Percentiles rank a stretch among this genome's conserved stretches.
Evolutionary conservation across 345 rosid species (phyloP).

Genomic region (Excoecaria agallocha): DNA sequence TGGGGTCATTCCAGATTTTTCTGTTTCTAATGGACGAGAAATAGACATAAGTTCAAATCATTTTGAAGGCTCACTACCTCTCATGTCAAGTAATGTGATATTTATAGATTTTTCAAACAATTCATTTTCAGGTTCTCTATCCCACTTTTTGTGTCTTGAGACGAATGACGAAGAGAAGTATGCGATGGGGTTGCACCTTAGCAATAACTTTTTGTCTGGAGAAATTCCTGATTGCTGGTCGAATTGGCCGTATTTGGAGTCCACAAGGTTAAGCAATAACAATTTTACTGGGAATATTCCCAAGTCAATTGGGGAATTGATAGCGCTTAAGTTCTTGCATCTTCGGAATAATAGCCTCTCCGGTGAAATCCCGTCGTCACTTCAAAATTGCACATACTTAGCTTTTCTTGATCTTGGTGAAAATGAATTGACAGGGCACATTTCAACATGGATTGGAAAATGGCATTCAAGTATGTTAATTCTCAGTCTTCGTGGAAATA

Average conservation of each 20-base stretch:
- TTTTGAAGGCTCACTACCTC: constrained; percentile 9
- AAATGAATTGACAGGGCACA: constrained; percentile 16
- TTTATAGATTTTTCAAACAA: constrained; percentile 12
- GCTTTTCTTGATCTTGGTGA: constrained; percentile 16
- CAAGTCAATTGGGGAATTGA: background rate
- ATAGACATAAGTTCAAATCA: constrained; percentile 12
- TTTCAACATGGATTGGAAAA: background rate
- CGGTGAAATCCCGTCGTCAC: constrained; percentile 4
- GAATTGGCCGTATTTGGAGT: constrained; percentile 1
- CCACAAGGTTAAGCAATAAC: background rate
- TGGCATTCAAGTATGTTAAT: background rate
- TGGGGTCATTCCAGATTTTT: background rate
- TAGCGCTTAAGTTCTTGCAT: background rate
- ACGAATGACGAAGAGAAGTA: background rate
- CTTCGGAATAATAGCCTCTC: constrained; percentile 11
- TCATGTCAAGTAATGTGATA: background rate
- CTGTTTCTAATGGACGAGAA: too few relatives aligned
- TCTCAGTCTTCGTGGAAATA: background rate
- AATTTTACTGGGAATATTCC: constrained; percentile 9
- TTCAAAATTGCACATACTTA: background rate
- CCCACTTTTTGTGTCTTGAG: background rate
- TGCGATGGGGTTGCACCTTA: background rate
- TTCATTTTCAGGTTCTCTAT: constrained; percentile 15
- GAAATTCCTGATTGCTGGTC: constrained; percentile 21
- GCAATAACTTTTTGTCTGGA: constrained; percentile 3